phyloP scores from a whole-genome alignment of 177 flowering plant species.

The Vitis hybrid region DNA sequence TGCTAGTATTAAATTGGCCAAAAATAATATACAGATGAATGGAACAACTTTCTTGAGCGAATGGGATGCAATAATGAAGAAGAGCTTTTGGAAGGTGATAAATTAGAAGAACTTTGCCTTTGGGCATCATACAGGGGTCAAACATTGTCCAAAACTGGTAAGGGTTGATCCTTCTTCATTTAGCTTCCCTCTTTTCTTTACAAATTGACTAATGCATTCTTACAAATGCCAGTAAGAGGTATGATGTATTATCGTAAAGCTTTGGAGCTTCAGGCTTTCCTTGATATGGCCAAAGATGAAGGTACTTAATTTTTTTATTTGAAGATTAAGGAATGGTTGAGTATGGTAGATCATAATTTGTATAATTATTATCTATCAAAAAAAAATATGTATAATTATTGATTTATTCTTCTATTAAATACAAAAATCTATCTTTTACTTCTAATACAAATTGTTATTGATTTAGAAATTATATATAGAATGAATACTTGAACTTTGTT shows the following conservation, averaged over 20 bases:
- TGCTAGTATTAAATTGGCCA: neutral
- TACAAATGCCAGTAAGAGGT: constrained; percentile 69
- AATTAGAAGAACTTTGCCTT: constrained; percentile 70
- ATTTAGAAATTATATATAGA: neutral
- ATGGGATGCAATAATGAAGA: constrained; percentile 56
- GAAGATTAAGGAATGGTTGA: neutral
- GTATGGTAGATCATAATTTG: neutral
- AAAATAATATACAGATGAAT: constrained; percentile 66
- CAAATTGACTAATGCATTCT: constrained; percentile 8
- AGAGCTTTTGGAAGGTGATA: constrained; percentile 51
- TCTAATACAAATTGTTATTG: neutral
- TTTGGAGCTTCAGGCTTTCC: constrained; percentile 96
- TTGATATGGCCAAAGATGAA: constrained; percentile 91
- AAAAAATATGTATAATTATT: neutral
- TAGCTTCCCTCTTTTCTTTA: neutral
- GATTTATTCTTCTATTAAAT: neutral
- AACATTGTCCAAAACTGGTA: constrained; percentile 94
- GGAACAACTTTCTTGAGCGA: constrained; percentile 91
- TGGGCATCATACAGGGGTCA: constrained; percentile 99
- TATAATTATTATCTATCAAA: neutral
- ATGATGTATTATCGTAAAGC: constrained; percentile 99
- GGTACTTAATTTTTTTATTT: constrained; percentile 41
- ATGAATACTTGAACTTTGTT: neutral
- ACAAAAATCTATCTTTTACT: neutral
- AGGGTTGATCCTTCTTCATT: neutral